Evolutionary conservation across 2,329 filamentous ascomycete genomes (phyloP), one percentile per base, ranked within the genome.

Genomic region (Domatiomyces globalis): DNA sequence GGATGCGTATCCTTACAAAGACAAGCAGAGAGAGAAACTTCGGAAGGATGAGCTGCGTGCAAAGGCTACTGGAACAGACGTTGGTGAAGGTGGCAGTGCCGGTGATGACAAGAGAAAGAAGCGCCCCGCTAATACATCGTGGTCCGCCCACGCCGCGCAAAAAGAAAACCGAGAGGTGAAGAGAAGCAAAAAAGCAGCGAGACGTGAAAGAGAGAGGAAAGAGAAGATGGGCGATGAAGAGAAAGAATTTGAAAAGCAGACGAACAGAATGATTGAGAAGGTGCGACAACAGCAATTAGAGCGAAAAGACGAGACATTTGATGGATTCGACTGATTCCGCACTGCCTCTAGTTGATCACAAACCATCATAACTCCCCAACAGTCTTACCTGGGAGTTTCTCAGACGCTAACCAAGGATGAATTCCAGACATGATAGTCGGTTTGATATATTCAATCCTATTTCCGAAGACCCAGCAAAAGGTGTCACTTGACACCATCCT

Each of bases 141-240:
- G 85, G 84, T 89, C 84, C 65, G 76, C 74, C 52, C 85, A 85
- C 65, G 71, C 76, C 19, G 84, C 84, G 56, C 73, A 75, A 60
- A 82, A 83, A 61, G 81, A 81, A 20, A 70, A 77, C 53, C 78
- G 81, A 49, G 71, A 74, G 47, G 74, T 73, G 59, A 74, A 80
- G 53, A 72, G 80, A 50, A 83, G 85, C 58, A 82, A 80, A 71
- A 79, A 79, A 62, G 74, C 73, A 55, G 74, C 77, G 60, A 79
- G 76, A 65, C 74, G 77, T 54, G 82, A 88, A 56, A 78, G 79
- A 8, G 79, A 83, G 64, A 72, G 72, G 56, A 69, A 74, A 62
- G 75, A 78, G 27, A 75, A 72, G 53, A 81, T 90, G 78, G 85
- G 79, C n/a, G 79, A 83, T 2, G 78, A 80, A 52, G 80, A 88